Evolutionary conservation across 148 eudicot species (phyloP), one percentile per base, ranked within the genome.

Genomic region (Cornus suecica): DNA sequence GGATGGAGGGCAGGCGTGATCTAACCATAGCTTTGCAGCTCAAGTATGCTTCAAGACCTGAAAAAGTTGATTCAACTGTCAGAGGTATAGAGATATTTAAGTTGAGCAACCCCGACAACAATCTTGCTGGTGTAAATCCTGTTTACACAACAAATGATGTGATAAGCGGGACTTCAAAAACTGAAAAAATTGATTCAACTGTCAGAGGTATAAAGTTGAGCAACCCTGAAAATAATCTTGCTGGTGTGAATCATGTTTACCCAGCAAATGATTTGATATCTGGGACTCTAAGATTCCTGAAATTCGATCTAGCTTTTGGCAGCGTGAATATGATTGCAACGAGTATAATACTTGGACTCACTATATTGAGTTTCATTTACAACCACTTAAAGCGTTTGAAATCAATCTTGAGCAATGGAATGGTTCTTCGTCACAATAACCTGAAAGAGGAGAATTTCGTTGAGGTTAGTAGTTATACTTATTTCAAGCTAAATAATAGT

Each of bases 51-150:
- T 5, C 10, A 51, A 20, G 20, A n/a, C n/a, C 41, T 28, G 54
- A 67, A 0, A 13, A 4, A 14, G 4, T 24, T 15, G 84, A 77
- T 84, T 66, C 63, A 34, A 10, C 63, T 0, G n/a, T 87, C 0
- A 78, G 54, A 30, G 91, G 86, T 0, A 8, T 88, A 10, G n/a
- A n/a, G n/a, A n/a, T n/a, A n/a, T n/a, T n/a, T n/a, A 88, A 88
- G 77, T 23, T 86, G 78, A 88, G 80, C 77, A 72, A 80, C 62
- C 72, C 41, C 0, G 79, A 79, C 63, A 77, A 82, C 41, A 84
- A 71, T 76, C 89, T 88, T 37, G 89, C 89, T 3, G 82, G 80
- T 8, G 72, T 68, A 8, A 77, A 80, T 18, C 87, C 82, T 8
- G 20, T 24, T 27, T 61, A 42, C 13, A 10, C 18, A 0, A 25